Conservation (phyloP, 306 rosid species). For the Pachyrhizus erosus region DNA sequence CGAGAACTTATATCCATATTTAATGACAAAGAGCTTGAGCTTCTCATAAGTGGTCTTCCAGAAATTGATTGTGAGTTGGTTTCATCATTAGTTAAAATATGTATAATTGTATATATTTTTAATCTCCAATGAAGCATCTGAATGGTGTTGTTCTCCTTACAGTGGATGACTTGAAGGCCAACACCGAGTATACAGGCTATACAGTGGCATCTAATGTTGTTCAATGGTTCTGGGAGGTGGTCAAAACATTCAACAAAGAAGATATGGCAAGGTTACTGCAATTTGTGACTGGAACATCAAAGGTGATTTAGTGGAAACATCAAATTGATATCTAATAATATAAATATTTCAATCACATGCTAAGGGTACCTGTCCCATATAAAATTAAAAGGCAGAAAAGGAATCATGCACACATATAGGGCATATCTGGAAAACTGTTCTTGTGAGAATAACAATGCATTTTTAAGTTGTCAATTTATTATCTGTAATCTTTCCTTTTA, state of each 20-base stretch:
- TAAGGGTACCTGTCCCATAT: not conserved
- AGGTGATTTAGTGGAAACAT: constrained; percentile 61
- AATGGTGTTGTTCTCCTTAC: constrained; percentile 51
- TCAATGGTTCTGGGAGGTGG: constrained; percentile 99
- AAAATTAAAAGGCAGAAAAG: not conserved
- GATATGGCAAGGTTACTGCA: constrained; percentile 99
- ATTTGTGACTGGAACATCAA: constrained; percentile 98
- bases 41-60: constrained; percentile 99
- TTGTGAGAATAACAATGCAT: not conserved
- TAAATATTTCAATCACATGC: constrained; percentile 13
- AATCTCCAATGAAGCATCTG: constrained; percentile 33
- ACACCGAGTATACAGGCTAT: constrained; percentile 87
- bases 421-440: not conserved
- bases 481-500: no score
- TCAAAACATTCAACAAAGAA: constrained; percentile 87
- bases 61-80: constrained; percentile 92
- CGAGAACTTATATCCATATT: constrained; percentile 86
- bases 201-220: constrained; percentile 90
- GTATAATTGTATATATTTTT: not conserved
- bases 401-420: not conserved
- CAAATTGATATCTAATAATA: not conserved
- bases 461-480: no score
- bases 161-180: constrained; percentile 98
- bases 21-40: constrained; percentile 97
- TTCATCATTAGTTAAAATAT: constrained; percentile 5